phyloP scores from a whole-genome alignment of 2,329 filamentous ascomycete species.

The Verticillium longisporum region DNA sequence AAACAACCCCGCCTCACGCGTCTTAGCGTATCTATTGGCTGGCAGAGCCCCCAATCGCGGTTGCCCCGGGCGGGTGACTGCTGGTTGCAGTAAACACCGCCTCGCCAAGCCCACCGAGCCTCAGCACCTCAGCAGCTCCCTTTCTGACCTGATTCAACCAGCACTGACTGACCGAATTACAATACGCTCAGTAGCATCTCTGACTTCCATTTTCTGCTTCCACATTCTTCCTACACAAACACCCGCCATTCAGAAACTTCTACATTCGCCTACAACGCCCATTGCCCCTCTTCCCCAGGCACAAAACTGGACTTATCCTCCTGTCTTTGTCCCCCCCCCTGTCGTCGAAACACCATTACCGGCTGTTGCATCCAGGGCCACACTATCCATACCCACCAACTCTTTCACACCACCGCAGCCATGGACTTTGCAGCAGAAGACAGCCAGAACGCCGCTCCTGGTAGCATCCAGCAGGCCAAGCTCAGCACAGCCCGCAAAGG shows the following conservation, averaged over 20 bases:
- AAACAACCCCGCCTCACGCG: not conserved
- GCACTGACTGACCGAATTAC: too few relatives aligned
- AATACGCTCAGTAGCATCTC: not conserved
- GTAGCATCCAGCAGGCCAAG: constrained; percentile 55
- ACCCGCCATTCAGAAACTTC: not conserved
- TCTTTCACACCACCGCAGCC: not conserved
- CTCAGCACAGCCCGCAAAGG: constrained; percentile 49
- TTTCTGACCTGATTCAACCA: not conserved
- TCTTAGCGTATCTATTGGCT: constrained; percentile 7
- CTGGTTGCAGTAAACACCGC: constrained; percentile 2
- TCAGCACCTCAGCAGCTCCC: not conserved
- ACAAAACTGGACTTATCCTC: not conserved
- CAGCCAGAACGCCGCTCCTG: constrained; percentile 61
- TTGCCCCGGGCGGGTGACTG: constrained; percentile 1
- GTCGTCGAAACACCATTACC: not conserved
- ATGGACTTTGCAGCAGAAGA: constrained; percentile 44
- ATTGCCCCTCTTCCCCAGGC: not conserved
- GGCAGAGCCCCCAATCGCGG: not conserved
- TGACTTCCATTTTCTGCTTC: not conserved
- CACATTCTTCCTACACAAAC: not conserved
- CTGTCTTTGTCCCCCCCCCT: not conserved
- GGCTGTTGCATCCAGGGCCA: not conserved
- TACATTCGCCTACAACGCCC: not conserved
- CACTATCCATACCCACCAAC: not conserved
- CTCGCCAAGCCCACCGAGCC: not conserved